Evolutionary conservation across 2,329 filamentous ascomycete genomes (phyloP).

Genomic region (Diplocarpon mali): DNA sequence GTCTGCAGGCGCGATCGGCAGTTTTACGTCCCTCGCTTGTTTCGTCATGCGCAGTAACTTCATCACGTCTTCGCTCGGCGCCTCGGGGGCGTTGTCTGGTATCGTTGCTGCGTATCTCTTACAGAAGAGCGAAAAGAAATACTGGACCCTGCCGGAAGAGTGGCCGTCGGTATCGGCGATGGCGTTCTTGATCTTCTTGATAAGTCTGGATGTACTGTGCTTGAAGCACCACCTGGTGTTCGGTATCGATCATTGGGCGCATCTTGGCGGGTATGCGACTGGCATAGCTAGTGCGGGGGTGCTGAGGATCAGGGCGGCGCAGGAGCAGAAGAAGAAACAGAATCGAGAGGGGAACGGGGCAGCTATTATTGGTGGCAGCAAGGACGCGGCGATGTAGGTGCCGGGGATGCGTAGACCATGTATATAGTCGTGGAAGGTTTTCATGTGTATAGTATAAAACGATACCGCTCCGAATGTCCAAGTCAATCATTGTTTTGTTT

Average conservation of each 20-base stretch:
- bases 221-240: conserved; percentile 16
- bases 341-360: conserved; percentile 18
- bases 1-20: conserved; percentile 44
- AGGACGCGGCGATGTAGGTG: conserved; percentile 11
- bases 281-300: conserved; percentile 23
- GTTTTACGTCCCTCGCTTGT: conserved; percentile 42
- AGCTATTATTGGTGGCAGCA: conserved; percentile 14
- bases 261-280: conserved; percentile 28
- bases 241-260: conserved; percentile 29
- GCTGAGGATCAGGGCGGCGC: conserved; percentile 15
- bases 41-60: conserved; percentile 32
- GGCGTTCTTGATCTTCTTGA: conserved; percentile 39
- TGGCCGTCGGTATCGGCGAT: conserved; percentile 42
- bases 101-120: conserved; percentile 51
- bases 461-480: too few relatives aligned
- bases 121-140: conserved; percentile 46
- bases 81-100: conserved; percentile 53
- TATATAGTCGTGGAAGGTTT: not conserved
- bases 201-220: conserved; percentile 38
- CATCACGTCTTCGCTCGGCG: conserved; percentile 46
- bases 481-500: too few relatives aligned
- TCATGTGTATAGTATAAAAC: not conserved
- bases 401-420: not conserved
- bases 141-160: conserved; percentile 43
- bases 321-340: conserved; percentile 15